Evolutionary conservation across 805 yeast genomes (phyloP).

Genomic region (Candida xyloterini): DNA sequence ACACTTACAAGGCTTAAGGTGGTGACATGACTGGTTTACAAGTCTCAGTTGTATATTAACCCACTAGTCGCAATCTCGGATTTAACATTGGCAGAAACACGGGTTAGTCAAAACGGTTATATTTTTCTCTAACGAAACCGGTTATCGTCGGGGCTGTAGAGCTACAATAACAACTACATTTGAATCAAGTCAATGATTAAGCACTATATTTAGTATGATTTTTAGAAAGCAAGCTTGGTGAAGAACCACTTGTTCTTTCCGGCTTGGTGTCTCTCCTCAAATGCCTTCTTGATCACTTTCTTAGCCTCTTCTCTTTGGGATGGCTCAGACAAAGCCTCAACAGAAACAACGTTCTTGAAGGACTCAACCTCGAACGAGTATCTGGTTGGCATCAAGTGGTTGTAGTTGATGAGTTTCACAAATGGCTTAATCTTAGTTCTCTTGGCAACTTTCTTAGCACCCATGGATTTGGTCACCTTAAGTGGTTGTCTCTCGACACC

Average conservation of each 20-base stretch:
- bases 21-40: no score
- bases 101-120: no score
- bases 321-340: slow-evolving; percentile 96
- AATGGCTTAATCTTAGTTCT: slow-evolving; percentile 98
- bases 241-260: slow-evolving; percentile 99
- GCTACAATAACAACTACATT: background rate
- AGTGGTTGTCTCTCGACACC: slow-evolving; percentile 99
- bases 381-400: slow-evolving; percentile 99
- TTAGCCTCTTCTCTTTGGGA: slow-evolving; percentile 98
- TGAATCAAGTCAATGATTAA: slow-evolving; percentile 10
- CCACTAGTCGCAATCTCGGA: no score
- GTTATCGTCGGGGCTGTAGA: no score
- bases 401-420: slow-evolving; percentile 98
- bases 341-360: slow-evolving; percentile 85
- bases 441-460: slow-evolving; percentile 94
- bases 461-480: slow-evolving; percentile 92
- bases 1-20: no score
- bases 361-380: slow-evolving; percentile 96
- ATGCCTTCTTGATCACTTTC: slow-evolving; percentile 98
- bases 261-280: slow-evolving; percentile 98
- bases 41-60: no score
- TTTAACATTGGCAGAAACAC: no score
- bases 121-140: no score
- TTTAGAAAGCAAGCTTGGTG: slow-evolving; percentile 64
- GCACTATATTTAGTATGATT: slow-evolving; percentile 15